A percentile compares a stretch with the other conserved stretches of the same genome.
These are phyloP conservation scores for Abelmoschus esculentus DNA, from an alignment of 345 rosid species.

Conservation along the genomic window DNA sequence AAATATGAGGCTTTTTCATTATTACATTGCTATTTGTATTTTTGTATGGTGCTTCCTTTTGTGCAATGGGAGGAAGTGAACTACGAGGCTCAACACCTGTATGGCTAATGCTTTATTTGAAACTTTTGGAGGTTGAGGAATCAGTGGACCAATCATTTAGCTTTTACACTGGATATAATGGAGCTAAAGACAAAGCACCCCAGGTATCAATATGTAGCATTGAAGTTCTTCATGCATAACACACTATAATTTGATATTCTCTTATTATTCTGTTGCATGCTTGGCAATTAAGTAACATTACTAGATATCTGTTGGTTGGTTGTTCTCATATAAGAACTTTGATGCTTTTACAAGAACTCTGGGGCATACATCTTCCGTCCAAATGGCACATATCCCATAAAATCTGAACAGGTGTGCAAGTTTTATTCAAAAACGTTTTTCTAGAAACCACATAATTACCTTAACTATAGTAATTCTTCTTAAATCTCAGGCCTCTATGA, in stretches of 20 bases:
- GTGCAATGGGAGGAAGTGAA: background rate
- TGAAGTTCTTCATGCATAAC: slow-evolving; percentile 7
- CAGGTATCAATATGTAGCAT: slow-evolving; percentile 45
- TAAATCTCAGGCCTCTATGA: slow-evolving; percentile 54
- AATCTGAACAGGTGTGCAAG: slow-evolving; percentile 57
- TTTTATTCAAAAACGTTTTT: slow-evolving; percentile 6
- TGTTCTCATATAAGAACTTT: background rate
- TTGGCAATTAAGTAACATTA: background rate
- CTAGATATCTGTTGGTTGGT: slow-evolving; percentile 3
- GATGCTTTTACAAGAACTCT: slow-evolving; percentile 45
- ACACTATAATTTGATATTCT: slow-evolving; percentile 1
- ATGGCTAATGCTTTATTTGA: slow-evolving; percentile 21
- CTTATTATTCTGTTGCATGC: background rate
- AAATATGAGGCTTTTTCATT: background rate
- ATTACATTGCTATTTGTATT: background rate
- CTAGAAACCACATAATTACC: slow-evolving; percentile 11
- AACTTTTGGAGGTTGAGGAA: slow-evolving; percentile 56
- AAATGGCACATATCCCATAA: slow-evolving; percentile 57
- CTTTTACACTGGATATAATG: slow-evolving; percentile 62
- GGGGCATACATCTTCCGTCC: slow-evolving; percentile 98
- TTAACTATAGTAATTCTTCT: background rate
- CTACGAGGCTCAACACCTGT: background rate
- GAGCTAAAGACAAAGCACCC: slow-evolving; percentile 53
- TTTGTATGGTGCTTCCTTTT: background rate
- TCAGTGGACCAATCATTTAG: slow-evolving; percentile 59